Evolutionary conservation across 2,329 filamentous ascomycete species (phyloP).

Genomic region (Knufia fluminis): DNA sequence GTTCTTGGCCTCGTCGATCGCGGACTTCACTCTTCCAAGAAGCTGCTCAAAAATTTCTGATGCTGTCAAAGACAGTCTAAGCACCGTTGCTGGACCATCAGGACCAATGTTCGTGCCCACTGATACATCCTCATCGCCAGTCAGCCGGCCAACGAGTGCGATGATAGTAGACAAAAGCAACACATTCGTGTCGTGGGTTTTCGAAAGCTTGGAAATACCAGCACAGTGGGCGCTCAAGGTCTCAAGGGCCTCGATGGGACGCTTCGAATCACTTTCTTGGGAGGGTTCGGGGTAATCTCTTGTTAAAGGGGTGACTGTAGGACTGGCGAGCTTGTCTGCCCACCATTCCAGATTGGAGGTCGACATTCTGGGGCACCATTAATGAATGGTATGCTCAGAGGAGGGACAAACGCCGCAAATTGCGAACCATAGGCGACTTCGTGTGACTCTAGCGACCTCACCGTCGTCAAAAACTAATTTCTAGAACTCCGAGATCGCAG

Average conservation of each 20-base stretch:
- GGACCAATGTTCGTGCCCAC: slow-evolving; percentile 36
- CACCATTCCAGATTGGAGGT: slow-evolving; percentile 33
- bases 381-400: no score
- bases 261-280: slow-evolving; percentile 27
- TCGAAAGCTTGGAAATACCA: slow-evolving; percentile 32
- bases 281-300: slow-evolving; percentile 34
- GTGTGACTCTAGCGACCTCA: background rate
- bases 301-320: slow-evolving; percentile 36
- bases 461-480: background rate
- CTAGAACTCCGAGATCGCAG: background rate
- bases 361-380: background rate
- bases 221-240: slow-evolving; percentile 31
- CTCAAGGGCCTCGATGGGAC: slow-evolving; percentile 36
- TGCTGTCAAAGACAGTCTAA: slow-evolving; percentile 33
- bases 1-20: slow-evolving; percentile 12
- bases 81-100: slow-evolving; percentile 38
- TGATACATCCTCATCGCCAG: slow-evolving; percentile 42
- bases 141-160: slow-evolving; percentile 37
- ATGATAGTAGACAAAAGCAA: slow-evolving; percentile 37
- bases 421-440: no score
- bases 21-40: slow-evolving; percentile 30
- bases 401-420: no score
- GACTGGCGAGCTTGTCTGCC: slow-evolving; percentile 33
- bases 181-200: slow-evolving; percentile 30
- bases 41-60: slow-evolving; percentile 35